Evolutionary conservation across 139 green algal species (phyloP).

Genomic region (Zygnema cylindricum): DNA sequence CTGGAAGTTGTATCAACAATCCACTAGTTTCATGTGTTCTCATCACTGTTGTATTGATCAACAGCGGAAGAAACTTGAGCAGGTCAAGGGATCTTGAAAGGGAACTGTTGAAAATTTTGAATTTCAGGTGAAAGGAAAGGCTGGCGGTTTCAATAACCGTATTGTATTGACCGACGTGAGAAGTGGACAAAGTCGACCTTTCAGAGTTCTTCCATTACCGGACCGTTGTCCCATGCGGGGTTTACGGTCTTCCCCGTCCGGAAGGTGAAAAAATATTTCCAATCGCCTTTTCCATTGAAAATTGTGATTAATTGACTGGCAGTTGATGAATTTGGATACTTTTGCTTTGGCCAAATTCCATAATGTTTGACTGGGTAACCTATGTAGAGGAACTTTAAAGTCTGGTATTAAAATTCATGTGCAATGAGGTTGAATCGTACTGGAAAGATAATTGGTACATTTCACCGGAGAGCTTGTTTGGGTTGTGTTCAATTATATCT

Average conservation of each 20-base stretch:
- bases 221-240: constrained; percentile 41
- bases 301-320: not conserved
- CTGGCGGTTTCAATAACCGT: constrained; percentile 41
- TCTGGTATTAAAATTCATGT: too few species aligned
- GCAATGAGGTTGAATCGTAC: too few species aligned
- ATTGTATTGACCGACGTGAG: constrained; percentile 55
- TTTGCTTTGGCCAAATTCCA: not conserved
- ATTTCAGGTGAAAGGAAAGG: constrained; percentile 54
- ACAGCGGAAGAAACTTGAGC: too few species aligned
- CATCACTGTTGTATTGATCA: too few species aligned
- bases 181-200: constrained; percentile 41
- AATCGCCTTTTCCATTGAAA: not conserved
- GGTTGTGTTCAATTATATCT: too few species aligned
- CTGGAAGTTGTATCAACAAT: too few species aligned
- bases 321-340: not conserved
- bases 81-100: too few species aligned
- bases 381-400: too few species aligned
- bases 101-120: too few species aligned
- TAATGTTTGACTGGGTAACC: not conserved
- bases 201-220: constrained; percentile 22
- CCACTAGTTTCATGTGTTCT: too few species aligned
- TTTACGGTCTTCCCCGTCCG: constrained; percentile 46
- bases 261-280: constrained; percentile 9
- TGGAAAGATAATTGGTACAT: too few species aligned
- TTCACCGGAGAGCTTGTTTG: too few species aligned